These are phyloP conservation scores for Cotoneaster glaucophyllus DNA, from an alignment of 306 rosid species.

Conservation along the genomic window DNA sequence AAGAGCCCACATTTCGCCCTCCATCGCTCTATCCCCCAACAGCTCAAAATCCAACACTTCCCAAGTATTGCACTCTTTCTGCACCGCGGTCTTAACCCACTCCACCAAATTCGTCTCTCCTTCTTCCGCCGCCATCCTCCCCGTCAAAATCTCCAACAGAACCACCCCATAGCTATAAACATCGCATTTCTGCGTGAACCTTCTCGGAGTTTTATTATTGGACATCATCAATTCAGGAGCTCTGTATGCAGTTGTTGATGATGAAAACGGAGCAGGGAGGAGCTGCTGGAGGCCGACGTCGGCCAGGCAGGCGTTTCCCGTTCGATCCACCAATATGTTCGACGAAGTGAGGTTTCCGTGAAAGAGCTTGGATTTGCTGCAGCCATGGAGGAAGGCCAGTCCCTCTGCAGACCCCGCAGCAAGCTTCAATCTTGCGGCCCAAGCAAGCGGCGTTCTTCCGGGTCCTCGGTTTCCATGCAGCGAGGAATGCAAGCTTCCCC, in stretches of 20 bases:
- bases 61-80: slow-evolving; percentile 3
- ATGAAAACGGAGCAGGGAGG: background rate
- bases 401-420: slow-evolving; percentile 17
- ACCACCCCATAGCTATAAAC: slow-evolving; percentile 28
- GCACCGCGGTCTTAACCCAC: background rate
- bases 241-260: background rate
- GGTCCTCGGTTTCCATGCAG: slow-evolving; percentile 31
- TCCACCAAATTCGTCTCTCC: background rate
- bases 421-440: slow-evolving; percentile 17
- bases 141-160: slow-evolving; percentile 25
- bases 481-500: slow-evolving; percentile 13
- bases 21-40: slow-evolving; percentile 6
- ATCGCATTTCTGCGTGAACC: slow-evolving; percentile 8
- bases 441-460: slow-evolving; percentile 15
- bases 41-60: slow-evolving; percentile 25
- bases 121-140: background rate
- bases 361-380: slow-evolving; percentile 7
- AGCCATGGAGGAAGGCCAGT: slow-evolving; percentile 9
- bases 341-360: slow-evolving; percentile 21
- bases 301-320: slow-evolving; percentile 5
- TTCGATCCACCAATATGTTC: slow-evolving; percentile 17
- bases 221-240: slow-evolving; percentile 12
- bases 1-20: slow-evolving; percentile 17
- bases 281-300: slow-evolving; percentile 22
- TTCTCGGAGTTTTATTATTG: background rate